Base-by-base conservation (phyloP, 345 rosid genomes). In the Cardamine occulta region DNA sequence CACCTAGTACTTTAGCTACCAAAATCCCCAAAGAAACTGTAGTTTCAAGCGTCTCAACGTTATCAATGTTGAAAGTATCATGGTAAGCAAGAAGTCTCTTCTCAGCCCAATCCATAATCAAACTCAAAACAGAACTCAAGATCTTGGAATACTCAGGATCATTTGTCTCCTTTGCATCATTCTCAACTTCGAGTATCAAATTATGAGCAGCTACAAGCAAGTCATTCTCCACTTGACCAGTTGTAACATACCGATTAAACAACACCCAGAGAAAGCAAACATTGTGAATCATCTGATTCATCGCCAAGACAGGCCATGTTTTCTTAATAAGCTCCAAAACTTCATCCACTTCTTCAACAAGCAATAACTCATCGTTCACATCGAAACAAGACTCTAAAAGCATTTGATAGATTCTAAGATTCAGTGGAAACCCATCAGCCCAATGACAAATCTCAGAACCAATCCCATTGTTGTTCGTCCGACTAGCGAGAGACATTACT, bases 371-470 rank as follows among this genome's bases (percentile, higher is more conserved):
- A 17, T 95, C 96, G 19, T 85, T 82, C 17, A 90, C 82, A 80
- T 95, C 98, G 42, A 95, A 95, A 63, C 93, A 90, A 47, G 98
- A 88, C 79, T 90, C 94, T 42, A 95, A 76, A 57, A 95, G 91
- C 80, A 81, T 56, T 53, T 83, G 86, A 77, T 92, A 95, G 53
- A 92, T 80, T 68, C 93, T 79, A 21, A 95, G 85, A 82, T 92
- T 95, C 39, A 95, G 47, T 0, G 96, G 97, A 47, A 87, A 85
- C 64, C 97, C 99, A 59, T 92, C 98, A 66, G 97, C 98, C 99
- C 99, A 95, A 70, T 92, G 98, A 75, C 91, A 87, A 40, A 78
- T 80, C 73, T 90, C 97, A 0, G 91, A 69, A 39, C 81, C 69
- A 73, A 89, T 84, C 17, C 89, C 96, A 4, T 86, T 88, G 76